Percentiles rank a stretch among this genome's conserved stretches.
Conservation (phyloP, 2,329 filamentous ascomycete genomes). For the Microcera coccophila region DNA sequence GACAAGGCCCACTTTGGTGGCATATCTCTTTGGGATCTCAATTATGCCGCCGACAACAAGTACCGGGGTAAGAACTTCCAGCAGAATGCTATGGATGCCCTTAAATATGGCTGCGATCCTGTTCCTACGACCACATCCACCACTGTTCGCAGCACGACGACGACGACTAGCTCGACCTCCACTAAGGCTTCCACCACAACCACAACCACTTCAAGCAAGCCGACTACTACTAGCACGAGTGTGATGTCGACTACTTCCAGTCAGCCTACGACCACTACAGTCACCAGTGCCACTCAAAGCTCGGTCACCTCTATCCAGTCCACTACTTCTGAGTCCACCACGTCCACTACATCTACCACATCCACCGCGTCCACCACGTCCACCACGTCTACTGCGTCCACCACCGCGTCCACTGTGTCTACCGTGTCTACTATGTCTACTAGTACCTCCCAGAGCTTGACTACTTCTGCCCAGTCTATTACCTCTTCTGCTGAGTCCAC, state of each 20-base stretch:
- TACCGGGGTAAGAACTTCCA: slow-evolving; percentile 35
- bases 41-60: slow-evolving; percentile 31
- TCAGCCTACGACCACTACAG: slow-evolving; percentile 2
- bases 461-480: slow-evolving; percentile 10
- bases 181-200: slow-evolving; percentile 3
- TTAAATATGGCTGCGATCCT: slow-evolving; percentile 35
- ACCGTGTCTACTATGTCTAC: slow-evolving; percentile 2
- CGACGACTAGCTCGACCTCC: slow-evolving; percentile 3
- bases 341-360: slow-evolving; percentile 9
- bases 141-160: slow-evolving; percentile 9
- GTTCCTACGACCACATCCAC: slow-evolving; percentile 24
- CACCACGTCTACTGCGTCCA: not conserved
- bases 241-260: slow-evolving; percentile 4
- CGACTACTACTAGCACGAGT: slow-evolving; percentile 4
- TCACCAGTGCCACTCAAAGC: slow-evolving; percentile 1
- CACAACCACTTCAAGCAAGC: slow-evolving; percentile 8
- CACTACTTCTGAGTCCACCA: slow-evolving; percentile 15
- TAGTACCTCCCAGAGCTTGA: slow-evolving; percentile 14
- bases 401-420: not conserved
- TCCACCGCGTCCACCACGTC: not conserved
- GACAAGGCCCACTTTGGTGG: slow-evolving; percentile 40
- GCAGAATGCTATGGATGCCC: slow-evolving; percentile 34
- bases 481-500: slow-evolving; percentile 8
- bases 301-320: slow-evolving; percentile 1
- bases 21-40: slow-evolving; percentile 45